Evolutionary conservation across 805 yeast genomes (phyloP), one percentile per base, ranked within the genome.

Genomic region (Pichia phayaonensis): DNA sequence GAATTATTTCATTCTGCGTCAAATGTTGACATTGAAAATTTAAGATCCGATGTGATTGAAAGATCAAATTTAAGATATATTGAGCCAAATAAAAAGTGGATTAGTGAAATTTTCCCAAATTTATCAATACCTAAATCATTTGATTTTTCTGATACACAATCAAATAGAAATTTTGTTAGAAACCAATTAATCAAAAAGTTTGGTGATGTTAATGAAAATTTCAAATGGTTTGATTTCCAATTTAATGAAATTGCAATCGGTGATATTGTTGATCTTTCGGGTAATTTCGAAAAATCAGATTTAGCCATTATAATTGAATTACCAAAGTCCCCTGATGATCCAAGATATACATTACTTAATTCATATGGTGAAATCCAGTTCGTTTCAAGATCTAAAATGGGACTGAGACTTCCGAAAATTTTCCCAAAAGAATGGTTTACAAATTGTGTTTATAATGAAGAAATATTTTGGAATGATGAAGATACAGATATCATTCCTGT

Each of bases 221-320:
- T 61, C 7, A 34, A 40, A 2, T 56, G 64, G 42, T 24, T 51
- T 20, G 62, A 61, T 34, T 48, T 66, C 7, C 61, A 63, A 40
- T 59, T 55, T 34, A 48, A 44, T 2, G 67, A 63, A 43, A 44
- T 80, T 16, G 55, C 68, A 8, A 67, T 80, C 3, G 90, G 92
- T 44, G 90, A 85, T 62, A 67, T 83, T 44, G 89, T 83, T 4
- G 76, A 80, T 18, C 60, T 83, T 18, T 67, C 70, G 15, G 64
- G 68, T 1, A 70, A 64, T 8, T 59, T 72, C 44, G 67, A 74
- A 46, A 72, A 71, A 39, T 67, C 74, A 4, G 74, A 73, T 46
- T 65, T 83, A 20, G 75, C 77, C 26, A 75, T 83, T 46, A 73
- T 85, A 34, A 80, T 75, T 1, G 76, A 72, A 24, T 63, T 77